Evolutionary conservation across 306 rosid species (phyloP).

Genomic region (Begonia fuchsioides): DNA sequence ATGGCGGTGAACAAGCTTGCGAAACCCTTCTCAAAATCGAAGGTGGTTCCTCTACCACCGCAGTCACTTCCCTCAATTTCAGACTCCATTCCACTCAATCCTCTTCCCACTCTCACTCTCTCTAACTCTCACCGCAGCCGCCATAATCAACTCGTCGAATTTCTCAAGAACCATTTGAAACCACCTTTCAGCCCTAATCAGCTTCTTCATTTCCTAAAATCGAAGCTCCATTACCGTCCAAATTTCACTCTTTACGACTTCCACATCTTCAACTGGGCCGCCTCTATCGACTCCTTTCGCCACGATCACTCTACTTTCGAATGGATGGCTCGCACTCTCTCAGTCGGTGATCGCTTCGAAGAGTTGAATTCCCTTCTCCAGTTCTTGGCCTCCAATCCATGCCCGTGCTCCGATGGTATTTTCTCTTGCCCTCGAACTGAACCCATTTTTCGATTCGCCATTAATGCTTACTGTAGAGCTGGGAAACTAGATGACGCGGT

Average conservation of each 20-base stretch:
- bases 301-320: slow-evolving; percentile 59
- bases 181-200: slow-evolving; percentile 39
- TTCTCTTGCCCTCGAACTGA: slow-evolving; percentile 62
- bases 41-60: neutral
- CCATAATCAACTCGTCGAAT: slow-evolving; percentile 37
- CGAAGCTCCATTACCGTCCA: slow-evolving; percentile 78
- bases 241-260: slow-evolving; percentile 57
- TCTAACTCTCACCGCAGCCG: slow-evolving; percentile 17
- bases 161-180: slow-evolving; percentile 39
- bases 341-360: slow-evolving; percentile 31
- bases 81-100: slow-evolving; percentile 33
- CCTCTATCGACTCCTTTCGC: slow-evolving; percentile 60
- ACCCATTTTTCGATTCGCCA: slow-evolving; percentile 39
- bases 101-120: slow-evolving; percentile 29
- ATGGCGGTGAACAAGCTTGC: slow-evolving; percentile 33
- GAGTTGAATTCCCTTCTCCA: slow-evolving; percentile 43
- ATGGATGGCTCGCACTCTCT: slow-evolving; percentile 70
- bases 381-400: slow-evolving; percentile 41
- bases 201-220: slow-evolving; percentile 63
- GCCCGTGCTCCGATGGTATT: slow-evolving; percentile 62
- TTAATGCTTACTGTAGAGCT: slow-evolving; percentile 41
- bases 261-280: slow-evolving; percentile 74
- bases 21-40: slow-evolving; percentile 16
- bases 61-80: slow-evolving; percentile 25
- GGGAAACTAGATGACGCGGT: slow-evolving; percentile 43